Percentiles rank a stretch among this genome's conserved stretches.
Conservation (phyloP, 306 rosid species). For the Prunus padus region DNA sequence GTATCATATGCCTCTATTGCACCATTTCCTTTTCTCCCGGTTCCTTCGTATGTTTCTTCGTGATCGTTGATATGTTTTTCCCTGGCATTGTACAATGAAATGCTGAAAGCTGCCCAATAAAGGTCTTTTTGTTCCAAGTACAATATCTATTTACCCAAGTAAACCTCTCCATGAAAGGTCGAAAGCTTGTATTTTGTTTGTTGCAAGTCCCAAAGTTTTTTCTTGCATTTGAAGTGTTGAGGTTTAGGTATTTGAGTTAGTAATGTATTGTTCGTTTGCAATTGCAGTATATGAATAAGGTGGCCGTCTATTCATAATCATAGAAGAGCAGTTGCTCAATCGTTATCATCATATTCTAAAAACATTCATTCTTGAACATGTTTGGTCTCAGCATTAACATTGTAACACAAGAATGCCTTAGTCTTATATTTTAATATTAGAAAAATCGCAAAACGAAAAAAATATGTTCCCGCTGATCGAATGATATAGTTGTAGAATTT, state of each 20-base stretch:
- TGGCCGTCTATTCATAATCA: background rate
- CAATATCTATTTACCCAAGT: background rate
- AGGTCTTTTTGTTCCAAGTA: background rate
- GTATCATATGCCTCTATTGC: constrained; percentile 85
- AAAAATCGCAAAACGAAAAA: too few species aligned
- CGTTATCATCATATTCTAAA: background rate
- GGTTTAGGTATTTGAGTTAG: background rate
- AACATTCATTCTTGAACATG: too few species aligned
- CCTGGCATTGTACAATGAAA: background rate
- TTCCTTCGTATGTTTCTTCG: constrained; percentile 50
- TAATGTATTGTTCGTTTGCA: background rate
- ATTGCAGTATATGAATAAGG: background rate
- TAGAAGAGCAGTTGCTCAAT: background rate
- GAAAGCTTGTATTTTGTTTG: background rate
- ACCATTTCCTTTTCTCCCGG: constrained; percentile 92
- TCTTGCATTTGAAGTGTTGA: background rate
- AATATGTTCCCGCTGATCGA: too few species aligned
- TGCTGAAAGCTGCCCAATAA: constrained; percentile 1
- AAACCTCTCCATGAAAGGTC: background rate
- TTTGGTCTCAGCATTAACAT: background rate
- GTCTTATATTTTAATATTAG: too few species aligned
- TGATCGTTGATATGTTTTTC: constrained; percentile 26
- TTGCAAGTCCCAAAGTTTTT: background rate
- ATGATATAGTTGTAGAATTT: too few species aligned
- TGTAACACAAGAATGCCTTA: too few species aligned